Base-by-base conservation (phyloP, 805 yeast species). In the Cyberlindnera mississippiensis region DNA sequence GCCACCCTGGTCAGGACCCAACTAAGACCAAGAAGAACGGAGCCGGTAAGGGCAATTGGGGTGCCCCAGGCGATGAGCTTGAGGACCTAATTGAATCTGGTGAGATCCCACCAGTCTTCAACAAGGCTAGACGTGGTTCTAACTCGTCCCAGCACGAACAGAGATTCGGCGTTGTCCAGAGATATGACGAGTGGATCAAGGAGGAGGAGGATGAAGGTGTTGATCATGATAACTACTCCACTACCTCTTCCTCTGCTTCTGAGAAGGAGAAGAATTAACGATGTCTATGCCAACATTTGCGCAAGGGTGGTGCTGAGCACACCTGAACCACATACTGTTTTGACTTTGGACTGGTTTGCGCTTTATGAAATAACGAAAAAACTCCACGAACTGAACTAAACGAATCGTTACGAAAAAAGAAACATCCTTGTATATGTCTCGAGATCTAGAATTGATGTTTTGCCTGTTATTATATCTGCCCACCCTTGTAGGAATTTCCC, bases 1-100 rank as follows among this genome's bases (percentile, higher is more conserved):
- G 95, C 15, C 73, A 74, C 56, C 62, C 63, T 46, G 80, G 83
- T 53, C 73, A 78, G 40, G 78, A 82, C 48, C 96, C 96, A 41
- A 80, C 78, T 57, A 76, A 78, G 55, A 76, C 84, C 42, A 87
- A 87, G 75, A 87, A 85, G 61, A 73, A 74, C 44, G 97, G 97
- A 37, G 83, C 82, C 27, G 97, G 97, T 35, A 80, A 78, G 54
- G 82, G 81, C 51, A 88, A 88, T 57, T 87, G 96, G 96, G 97
- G 97, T 33, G 67, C 71, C 45, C 73, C 79, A 8, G 91, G 89
- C 24, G 95, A 85, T 53, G 96, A 87, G 55, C 60, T 82, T 39
- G 76, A 77, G 35, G 85, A 79, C 48, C 60, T 85, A 47, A 72
- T 76, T 45, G 77, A 75, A 40, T 66, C 72, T 15, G 85, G 82